phyloP scores from a whole-genome alignment of 2,329 filamentous ascomycete species.

The Leptographium procerum region DNA sequence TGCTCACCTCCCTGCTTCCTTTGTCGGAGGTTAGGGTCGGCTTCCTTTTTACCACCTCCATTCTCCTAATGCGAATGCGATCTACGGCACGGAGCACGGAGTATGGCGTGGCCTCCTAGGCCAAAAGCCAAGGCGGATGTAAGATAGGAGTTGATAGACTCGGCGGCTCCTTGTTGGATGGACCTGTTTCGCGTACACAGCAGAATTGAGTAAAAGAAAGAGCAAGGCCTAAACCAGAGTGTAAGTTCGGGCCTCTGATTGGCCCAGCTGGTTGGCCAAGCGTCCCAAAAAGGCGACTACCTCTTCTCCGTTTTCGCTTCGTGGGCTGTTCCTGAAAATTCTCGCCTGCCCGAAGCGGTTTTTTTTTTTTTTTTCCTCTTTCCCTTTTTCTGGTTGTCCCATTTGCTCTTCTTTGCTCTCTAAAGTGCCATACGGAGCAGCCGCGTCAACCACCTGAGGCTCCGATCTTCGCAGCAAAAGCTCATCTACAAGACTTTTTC shows the following conservation, averaged over 20 bases:
- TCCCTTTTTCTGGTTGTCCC: neutral
- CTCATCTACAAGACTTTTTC: neutral
- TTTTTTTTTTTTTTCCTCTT: neutral
- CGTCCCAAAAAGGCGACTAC: neutral
- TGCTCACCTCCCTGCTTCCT: neutral
- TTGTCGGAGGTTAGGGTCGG: neutral
- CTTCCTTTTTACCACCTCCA: neutral
- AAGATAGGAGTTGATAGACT: neutral
- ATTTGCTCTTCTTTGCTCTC: neutral
- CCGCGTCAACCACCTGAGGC: neutral
- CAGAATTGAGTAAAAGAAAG: conserved; percentile 1
- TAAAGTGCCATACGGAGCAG: neutral
- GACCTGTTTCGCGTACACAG: neutral
- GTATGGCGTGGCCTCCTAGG: no score
- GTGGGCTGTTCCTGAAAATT: conserved; percentile 1
- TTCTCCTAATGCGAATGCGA: neutral
- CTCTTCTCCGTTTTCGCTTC: neutral
- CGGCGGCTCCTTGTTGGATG: neutral
- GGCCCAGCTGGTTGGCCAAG: neutral
- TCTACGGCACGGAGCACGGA: no score
- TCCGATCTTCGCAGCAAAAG: neutral
- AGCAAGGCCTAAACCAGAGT: neutral
- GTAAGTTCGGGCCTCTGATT: neutral
- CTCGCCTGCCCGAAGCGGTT: neutral
- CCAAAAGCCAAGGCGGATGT: neutral